Base-by-base conservation (phyloP, 208 protist genomes). In the Zelonia costaricensis region DNA sequence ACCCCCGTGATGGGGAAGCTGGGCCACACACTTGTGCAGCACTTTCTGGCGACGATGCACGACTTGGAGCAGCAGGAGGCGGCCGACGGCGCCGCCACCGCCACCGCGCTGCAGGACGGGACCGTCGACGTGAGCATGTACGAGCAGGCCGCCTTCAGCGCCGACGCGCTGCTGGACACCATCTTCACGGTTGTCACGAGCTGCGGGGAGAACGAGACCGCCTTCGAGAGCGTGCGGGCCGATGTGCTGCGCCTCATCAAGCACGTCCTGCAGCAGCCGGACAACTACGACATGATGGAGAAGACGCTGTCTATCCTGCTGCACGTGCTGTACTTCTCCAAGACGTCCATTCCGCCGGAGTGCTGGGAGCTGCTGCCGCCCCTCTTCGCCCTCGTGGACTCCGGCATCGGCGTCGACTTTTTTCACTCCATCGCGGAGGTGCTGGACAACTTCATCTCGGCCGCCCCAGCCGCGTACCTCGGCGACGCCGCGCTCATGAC, bases 211-310 rank as follows among this genome's bases (percentile, higher is more conserved):
- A 86, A 85, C 69, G 55, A 66, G 27, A 49, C 64, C 7, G 80
- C 68, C 6, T 80, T 93, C 20, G 38, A 62, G 27, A 54, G 52
- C 38, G 77, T 95, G 69, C 69, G 73, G 8, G 74, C 77, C 6
- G 86, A 91, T 30, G 45, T 91, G n/a, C 38, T 95, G 23, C 76
- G 67, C 2, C 71, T 95, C 10, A 45, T 84, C 22, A 64, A 47
- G n/a, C 40, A 51, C 16, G 74, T 95, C 5, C 62, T 95, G 31
- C 67, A 81, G 51, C 61, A 87, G 48, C 79, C 82, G 1, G 86
- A 95, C 53, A 80, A 74, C 54, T 91, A 86, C 70, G 86, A 92
- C 55, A 93, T 85, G 62, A 76, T 93, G 62, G 86, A 95, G 56
- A 92, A 90, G 54, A 76, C 85, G 23, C 80, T 95, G 12, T 59